A percentile compares a stretch with the other conserved stretches of the same genome.
Evolutionary conservation across 2,329 filamentous ascomycete species (phyloP).

Genomic region (Botrytis hyacinthi): DNA sequence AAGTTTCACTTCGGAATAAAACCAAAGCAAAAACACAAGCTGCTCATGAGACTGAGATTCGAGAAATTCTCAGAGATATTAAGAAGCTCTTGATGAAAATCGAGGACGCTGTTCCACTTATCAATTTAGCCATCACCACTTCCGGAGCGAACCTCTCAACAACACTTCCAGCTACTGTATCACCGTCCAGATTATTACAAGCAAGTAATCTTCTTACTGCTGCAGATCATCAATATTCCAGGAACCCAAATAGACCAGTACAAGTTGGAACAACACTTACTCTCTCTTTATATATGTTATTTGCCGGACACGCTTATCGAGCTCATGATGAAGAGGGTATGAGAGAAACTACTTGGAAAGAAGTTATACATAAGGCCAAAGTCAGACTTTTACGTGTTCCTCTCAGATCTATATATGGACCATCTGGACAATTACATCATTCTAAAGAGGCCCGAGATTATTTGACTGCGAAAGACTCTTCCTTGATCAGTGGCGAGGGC

Average conservation of each 20-base stretch:
- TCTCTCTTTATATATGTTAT: constrained; percentile 92
- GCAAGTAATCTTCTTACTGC: constrained; percentile 88
- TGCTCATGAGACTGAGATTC: constrained; percentile 62
- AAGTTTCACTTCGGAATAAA: constrained; percentile 47
- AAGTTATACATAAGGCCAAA: constrained; percentile 89
- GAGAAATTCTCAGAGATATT: constrained; percentile 70
- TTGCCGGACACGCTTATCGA: constrained; percentile 68
- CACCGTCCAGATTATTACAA: constrained; percentile 85
- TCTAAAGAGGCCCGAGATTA: constrained; percentile 18
- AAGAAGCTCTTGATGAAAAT: constrained; percentile 73
- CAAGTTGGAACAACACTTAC: constrained; percentile 87
- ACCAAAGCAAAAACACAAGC: constrained; percentile 50
- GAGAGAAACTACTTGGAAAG: constrained; percentile 74
- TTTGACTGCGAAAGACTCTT: constrained; percentile 22
- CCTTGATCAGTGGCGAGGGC: constrained; percentile 31
- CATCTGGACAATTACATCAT: constrained; percentile 14
- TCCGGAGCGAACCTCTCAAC: constrained; percentile 86
- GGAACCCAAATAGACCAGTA: constrained; percentile 59
- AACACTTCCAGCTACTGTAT: constrained; percentile 76
- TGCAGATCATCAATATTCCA: constrained; percentile 78
- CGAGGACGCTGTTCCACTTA: constrained; percentile 84
- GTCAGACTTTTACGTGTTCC: constrained; percentile 60
- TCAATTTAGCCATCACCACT: constrained; percentile 91
- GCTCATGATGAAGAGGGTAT: constrained; percentile 39
- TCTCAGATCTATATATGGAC: constrained; percentile 24